Conservation (phyloP, 139 green algal genomes). For the Chlamydomonas sphaeroides region DNA sequence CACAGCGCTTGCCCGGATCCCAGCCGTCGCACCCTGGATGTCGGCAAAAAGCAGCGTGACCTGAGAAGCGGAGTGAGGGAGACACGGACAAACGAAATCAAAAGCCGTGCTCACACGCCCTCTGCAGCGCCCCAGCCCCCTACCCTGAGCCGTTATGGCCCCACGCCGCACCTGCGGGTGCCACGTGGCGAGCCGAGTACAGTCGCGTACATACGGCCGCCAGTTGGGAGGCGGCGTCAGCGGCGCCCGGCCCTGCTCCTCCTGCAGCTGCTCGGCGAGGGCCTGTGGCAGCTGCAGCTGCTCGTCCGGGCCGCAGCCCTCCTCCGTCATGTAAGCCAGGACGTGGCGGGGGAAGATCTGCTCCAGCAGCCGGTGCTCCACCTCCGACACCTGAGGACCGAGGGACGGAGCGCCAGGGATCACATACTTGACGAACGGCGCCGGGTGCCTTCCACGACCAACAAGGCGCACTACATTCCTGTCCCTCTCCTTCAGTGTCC, state of each 20-base stretch:
- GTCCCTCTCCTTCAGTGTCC: no score
- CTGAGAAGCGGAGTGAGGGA: background rate
- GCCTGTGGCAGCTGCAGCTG: background rate
- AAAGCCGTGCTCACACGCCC: no score
- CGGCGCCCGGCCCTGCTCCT: background rate
- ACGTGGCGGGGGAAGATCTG: conserved; percentile 1
- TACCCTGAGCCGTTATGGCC: background rate
- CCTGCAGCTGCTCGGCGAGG: background rate
- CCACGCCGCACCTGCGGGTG: conserved; percentile 2
- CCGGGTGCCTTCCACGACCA: no score
- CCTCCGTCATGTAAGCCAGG: conserved; percentile 30
- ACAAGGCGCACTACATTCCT: no score
- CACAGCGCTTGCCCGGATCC: no score
- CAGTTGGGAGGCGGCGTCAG: background rate
- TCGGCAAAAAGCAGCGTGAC: conserved; percentile 24
- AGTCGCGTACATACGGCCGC: conserved; percentile 22
- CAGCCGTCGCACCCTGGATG: no score
- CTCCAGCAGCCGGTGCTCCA: background rate
- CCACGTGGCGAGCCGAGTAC: conserved; percentile 18
- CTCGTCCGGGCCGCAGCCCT: background rate
- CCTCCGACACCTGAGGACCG: background rate
- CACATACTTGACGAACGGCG: no score
- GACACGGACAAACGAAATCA: background rate
- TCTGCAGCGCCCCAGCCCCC: background rate
- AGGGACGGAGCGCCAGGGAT: no score